phyloP scores from a whole-genome alignment of 345 rosid genomes.

The Gossypium ekmanianum region DNA sequence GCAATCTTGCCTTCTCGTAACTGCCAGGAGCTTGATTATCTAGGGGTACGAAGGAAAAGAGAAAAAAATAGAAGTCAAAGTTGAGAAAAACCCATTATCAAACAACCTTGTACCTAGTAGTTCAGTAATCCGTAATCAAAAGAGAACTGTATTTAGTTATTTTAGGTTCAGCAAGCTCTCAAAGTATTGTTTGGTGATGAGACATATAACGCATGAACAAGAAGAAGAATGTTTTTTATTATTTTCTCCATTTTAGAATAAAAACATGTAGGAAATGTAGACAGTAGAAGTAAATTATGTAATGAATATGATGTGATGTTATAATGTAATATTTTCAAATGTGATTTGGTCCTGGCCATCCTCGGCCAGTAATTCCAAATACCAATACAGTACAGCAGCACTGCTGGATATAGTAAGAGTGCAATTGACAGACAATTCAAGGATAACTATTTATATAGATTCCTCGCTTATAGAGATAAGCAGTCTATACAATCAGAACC shows the following conservation, averaged over 20 bases:
- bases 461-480: background rate
- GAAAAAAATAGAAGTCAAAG: background rate
- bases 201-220: background rate
- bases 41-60: slow-evolving; percentile 25
- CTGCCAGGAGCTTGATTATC: slow-evolving; percentile 73
- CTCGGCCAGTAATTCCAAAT: background rate
- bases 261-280: background rate
- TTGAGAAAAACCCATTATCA: slow-evolving; percentile 11
- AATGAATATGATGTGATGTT: background rate
- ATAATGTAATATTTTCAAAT: background rate
- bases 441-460: background rate
- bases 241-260: background rate
- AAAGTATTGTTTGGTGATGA: background rate
- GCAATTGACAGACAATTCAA: background rate
- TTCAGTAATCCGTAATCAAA: background rate
- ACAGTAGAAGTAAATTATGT: background rate
- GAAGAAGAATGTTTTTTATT: background rate
- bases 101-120: slow-evolving; percentile 1
- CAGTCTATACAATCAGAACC: background rate
- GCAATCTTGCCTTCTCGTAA: slow-evolving; percentile 84
- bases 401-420: background rate
- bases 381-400: background rate
- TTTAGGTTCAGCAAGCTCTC: background rate
- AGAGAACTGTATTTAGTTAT: background rate
- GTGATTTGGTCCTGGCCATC: background rate